These are phyloP conservation scores for Botrytis pseudocinerea DNA, from an alignment of 2,329 filamentous ascomycete genomes.

Conservation along the genomic window DNA sequence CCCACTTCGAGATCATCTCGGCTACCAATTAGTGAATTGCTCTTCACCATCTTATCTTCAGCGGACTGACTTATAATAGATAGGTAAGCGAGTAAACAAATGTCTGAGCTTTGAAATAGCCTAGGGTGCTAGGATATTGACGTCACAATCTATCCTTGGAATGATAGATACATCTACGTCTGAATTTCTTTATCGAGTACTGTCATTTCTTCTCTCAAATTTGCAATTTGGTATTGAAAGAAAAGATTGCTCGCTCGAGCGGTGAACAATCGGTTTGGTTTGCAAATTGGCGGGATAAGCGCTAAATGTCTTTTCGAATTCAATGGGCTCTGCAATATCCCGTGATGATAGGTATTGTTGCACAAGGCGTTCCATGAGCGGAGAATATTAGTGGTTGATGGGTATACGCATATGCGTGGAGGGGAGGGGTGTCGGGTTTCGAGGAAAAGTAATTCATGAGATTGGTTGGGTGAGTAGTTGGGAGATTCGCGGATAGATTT, in stretches of 20 bases:
- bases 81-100: too few relatives aligned
- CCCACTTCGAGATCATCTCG: too few relatives aligned
- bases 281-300: neutral
- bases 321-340: neutral
- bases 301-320: too few relatives aligned
- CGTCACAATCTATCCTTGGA: too few relatives aligned
- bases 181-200: too few relatives aligned
- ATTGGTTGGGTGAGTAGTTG: neutral
- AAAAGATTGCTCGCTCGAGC: rapidly evolving
- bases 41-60: too few relatives aligned
- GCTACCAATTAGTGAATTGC: too few relatives aligned
- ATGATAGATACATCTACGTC: too few relatives aligned
- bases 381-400: neutral
- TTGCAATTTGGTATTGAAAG: neutral
- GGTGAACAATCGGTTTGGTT: neutral
- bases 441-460: neutral
- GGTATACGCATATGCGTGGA: neutral
- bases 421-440: neutral
- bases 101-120: too few relatives aligned
- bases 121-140: too few relatives aligned
- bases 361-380: neutral
- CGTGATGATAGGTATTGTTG: neutral
- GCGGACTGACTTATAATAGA: too few relatives aligned
- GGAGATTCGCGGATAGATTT: neutral
- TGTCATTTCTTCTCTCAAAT: too few relatives aligned